phyloP scores from a whole-genome alignment of 2,329 filamentous ascomycete genomes.

The Pleomassaria siparia region DNA sequence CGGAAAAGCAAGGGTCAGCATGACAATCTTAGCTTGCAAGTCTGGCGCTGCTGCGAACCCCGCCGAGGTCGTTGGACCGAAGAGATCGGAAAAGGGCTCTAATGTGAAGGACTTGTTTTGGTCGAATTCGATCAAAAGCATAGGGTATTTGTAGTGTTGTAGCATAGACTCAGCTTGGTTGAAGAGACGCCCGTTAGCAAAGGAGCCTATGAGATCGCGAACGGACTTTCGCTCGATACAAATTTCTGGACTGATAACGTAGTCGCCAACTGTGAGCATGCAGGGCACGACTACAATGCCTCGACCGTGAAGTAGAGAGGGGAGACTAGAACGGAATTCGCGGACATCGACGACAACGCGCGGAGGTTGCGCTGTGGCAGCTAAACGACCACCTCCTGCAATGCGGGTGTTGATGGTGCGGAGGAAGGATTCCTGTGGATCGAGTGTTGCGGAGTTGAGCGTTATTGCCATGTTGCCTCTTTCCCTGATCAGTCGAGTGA shows the following conservation, averaged over 20 bases:
- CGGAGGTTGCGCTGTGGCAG: conserved; percentile 82
- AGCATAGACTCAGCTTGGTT: conserved; percentile 94
- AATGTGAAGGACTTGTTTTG: conserved; percentile 97
- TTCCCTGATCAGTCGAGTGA: conserved; percentile 92
- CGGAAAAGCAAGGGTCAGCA: conserved; percentile 90
- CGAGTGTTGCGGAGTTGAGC: conserved; percentile 69
- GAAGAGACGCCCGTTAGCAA: conserved; percentile 88
- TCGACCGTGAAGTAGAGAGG: conserved; percentile 85
- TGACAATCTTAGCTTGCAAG: conserved; percentile 86
- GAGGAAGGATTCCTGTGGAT: conserved; percentile 88
- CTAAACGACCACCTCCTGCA: conserved; percentile 83
- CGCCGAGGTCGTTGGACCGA: conserved; percentile 54
- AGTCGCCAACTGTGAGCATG: conserved; percentile 95
- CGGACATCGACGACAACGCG: conserved; percentile 93
- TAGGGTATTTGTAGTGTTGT: conserved; percentile 82
- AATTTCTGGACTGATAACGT: conserved; percentile 86
- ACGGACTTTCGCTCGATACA: conserved; percentile 95
- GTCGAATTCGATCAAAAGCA: conserved; percentile 97
- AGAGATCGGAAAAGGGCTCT: conserved; percentile 57
- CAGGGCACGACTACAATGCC: conserved; percentile 89
- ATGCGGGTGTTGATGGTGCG: conserved; percentile 96
- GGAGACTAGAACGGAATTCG: conserved; percentile 90
- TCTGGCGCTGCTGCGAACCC: conserved; percentile 63
- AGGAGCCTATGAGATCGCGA: conserved; percentile 85
- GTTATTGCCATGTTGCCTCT: conserved; percentile 90